A percentile compares a stretch with the other conserved stretches of the same genome.
Evolutionary conservation across 1,284 basidiomycete genomes (phyloP).

Genomic region (Volvariella volvacea): DNA sequence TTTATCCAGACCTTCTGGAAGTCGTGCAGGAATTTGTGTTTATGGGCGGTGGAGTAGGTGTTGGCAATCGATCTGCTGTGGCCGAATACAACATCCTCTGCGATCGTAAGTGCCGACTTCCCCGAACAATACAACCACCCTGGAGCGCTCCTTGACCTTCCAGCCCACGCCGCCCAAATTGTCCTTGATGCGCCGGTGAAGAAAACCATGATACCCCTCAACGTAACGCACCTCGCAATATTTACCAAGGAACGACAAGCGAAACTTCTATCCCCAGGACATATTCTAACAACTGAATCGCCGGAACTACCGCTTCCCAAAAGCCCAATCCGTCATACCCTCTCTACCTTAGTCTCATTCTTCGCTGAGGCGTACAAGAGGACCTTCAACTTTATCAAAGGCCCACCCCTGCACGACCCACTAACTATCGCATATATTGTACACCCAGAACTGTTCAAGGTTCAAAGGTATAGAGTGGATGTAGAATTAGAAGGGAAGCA

Average conservation of each 20-base stretch:
- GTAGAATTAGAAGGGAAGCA: constrained; percentile 61
- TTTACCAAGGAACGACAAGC: constrained; percentile 49
- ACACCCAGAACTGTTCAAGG: constrained; percentile 54
- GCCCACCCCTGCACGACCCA: constrained; percentile 80
- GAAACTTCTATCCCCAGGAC: constrained; percentile 38
- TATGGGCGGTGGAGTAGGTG: constrained; percentile 85
- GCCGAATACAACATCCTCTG: constrained; percentile 83
- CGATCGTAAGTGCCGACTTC: constrained; percentile 49
- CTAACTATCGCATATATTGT: constrained; percentile 71
- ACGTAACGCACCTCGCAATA: constrained; percentile 79
- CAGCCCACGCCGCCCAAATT: constrained; percentile 77
- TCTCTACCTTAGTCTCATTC: constrained; percentile 67
- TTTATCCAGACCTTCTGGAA: constrained; percentile 64
- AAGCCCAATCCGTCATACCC: constrained; percentile 59
- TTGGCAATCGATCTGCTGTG: constrained; percentile 72
- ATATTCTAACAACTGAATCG: constrained; percentile 8
- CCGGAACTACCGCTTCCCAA: constrained; percentile 30
- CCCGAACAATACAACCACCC: not conserved
- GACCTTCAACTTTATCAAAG: constrained; percentile 66
- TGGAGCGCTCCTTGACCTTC: not conserved
- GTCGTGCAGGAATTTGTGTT: constrained; percentile 74
- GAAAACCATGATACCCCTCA: constrained; percentile 74
- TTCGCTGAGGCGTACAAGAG: constrained; percentile 65
- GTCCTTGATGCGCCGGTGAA: constrained; percentile 48
- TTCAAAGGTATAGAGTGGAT: constrained; percentile 64